Evolutionary conservation across 2,329 filamentous ascomycete species (phyloP).

Genomic region (Moelleriella libera): DNA sequence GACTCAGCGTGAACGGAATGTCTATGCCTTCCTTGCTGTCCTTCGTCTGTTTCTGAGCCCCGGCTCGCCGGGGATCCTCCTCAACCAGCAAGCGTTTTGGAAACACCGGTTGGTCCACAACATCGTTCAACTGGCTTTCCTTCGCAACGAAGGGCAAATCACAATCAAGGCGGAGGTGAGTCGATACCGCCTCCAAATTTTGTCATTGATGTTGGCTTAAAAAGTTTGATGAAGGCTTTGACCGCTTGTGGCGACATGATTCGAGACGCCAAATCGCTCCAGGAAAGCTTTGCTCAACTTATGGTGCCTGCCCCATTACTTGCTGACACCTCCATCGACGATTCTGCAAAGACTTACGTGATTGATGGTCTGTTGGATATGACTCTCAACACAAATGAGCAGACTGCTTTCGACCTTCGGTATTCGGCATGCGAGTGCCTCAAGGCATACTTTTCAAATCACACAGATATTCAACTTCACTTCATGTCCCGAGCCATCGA

Average conservation of each 20-base stretch:
- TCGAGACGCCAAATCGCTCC: conserved; percentile 61
- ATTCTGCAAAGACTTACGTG: conserved; percentile 57
- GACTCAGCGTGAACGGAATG: conserved; percentile 71
- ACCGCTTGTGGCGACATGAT: conserved; percentile 81
- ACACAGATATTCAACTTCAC: conserved; percentile 68
- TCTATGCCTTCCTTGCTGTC: conserved; percentile 80
- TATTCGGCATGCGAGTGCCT: conserved; percentile 80
- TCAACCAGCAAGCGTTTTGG: conserved; percentile 80
- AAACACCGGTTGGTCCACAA: conserved; percentile 68
- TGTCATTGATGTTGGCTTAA: not conserved
- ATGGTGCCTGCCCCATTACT: conserved; percentile 54
- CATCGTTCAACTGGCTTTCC: conserved; percentile 73
- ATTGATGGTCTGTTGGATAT: conserved; percentile 87
- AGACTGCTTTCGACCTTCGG: conserved; percentile 63
- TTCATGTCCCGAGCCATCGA: conserved; percentile 83
- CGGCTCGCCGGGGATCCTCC: conserved; percentile 65
- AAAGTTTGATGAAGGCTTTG: conserved; percentile 44
- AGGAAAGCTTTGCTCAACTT: conserved; percentile 81
- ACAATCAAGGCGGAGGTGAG: conserved; percentile 69
- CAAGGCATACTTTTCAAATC: conserved; percentile 80
- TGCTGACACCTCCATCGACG: conserved; percentile 28
- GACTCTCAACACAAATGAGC: conserved; percentile 52
- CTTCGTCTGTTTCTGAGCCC: conserved; percentile 72
- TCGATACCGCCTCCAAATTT: conserved; percentile 1
- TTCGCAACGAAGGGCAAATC: conserved; percentile 47